phyloP scores from a whole-genome alignment of 2,329 filamentous ascomycete species.

The Pseudogymnoascus sp. region DNA sequence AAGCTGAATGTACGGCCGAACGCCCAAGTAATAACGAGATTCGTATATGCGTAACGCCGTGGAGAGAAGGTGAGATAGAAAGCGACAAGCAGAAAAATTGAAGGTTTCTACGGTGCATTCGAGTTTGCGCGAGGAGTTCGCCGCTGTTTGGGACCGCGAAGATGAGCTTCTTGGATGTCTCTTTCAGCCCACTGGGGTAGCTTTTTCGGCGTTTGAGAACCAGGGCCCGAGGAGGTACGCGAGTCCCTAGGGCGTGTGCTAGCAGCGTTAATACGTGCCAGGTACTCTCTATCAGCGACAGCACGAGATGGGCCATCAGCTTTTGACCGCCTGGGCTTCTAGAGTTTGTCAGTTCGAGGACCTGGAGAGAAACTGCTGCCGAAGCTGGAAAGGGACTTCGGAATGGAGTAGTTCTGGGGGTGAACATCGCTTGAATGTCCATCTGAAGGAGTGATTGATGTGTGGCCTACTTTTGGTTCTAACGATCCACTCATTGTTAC shows the following conservation, averaged over 20 bases:
- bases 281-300: neutral
- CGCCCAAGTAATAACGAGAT: neutral
- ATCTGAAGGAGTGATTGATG: neutral
- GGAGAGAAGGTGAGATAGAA: neutral
- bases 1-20: neutral
- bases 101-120: neutral
- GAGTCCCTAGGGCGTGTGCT: neutral
- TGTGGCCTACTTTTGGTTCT: slow-evolving; percentile 2
- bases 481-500: neutral
- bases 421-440: neutral
- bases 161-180: neutral
- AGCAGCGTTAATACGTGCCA: neutral
- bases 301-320: neutral
- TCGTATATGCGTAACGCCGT: neutral
- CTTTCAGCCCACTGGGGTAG: neutral
- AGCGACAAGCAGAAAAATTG: neutral
- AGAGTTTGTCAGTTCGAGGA: neutral
- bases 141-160: neutral
- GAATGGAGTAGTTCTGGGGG: neutral
- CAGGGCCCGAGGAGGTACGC: neutral
- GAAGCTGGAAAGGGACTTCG: neutral
- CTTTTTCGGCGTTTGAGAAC: neutral
- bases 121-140: slow-evolving; percentile 2
- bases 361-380: neutral
- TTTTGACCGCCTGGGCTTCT: neutral